Conservation (phyloP, 371 early-diverging fungal genomes). For the Mortierella polycephala region DNA sequence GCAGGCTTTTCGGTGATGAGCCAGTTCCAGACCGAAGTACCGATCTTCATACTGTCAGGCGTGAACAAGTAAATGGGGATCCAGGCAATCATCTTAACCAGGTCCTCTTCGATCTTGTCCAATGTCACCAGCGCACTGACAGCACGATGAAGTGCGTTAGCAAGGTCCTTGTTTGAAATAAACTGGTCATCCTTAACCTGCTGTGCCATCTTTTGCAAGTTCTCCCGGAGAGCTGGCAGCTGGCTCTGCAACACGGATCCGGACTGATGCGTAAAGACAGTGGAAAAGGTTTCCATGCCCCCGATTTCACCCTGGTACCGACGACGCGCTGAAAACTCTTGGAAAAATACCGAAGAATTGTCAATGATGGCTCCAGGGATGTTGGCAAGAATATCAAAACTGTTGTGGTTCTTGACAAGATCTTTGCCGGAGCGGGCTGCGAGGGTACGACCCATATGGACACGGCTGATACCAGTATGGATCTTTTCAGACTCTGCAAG, state of each 20-base stretch:
- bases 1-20: conserved; percentile 82
- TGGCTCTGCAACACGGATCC: conserved; percentile 54
- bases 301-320: conserved; percentile 69
- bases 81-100: conserved; percentile 84
- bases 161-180: conserved; percentile 62
- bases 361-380: conserved; percentile 61
- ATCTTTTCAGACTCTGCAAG: conserved; percentile 67
- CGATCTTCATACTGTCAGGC: conserved; percentile 80
- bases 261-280: conserved; percentile 13
- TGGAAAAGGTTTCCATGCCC: conserved; percentile 58
- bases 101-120: conserved; percentile 68
- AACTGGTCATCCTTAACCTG: conserved; percentile 59
- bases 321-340: conserved; percentile 66
- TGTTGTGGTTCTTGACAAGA: conserved; percentile 59
- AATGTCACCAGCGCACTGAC: conserved; percentile 52
- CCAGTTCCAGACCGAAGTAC: conserved; percentile 89
- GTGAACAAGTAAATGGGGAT: conserved; percentile 89
- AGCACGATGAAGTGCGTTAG: conserved; percentile 63
- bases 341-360: conserved; percentile 68
- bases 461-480: conserved; percentile 60
- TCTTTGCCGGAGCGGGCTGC: conserved; percentile 78
- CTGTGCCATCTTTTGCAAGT: conserved; percentile 51
- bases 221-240: conserved; percentile 56
- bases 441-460: conserved; percentile 79
- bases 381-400: conserved; percentile 58